phyloP scores from a whole-genome alignment of 148 eudicot species.

The Rhododendron henanense region DNA sequence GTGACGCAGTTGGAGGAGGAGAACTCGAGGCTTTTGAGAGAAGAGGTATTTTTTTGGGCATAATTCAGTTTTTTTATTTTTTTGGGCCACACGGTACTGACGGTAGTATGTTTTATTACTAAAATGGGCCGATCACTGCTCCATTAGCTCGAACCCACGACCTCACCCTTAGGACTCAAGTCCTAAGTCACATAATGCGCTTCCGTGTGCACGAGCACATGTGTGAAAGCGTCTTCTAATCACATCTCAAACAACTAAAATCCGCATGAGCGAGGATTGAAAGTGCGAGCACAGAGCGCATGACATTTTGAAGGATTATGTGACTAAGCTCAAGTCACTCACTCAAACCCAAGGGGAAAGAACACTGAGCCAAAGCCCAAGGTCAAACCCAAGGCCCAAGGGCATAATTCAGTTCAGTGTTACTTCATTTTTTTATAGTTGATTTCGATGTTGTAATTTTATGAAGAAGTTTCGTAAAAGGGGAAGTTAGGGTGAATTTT shows the following conservation, averaged over 20 bases:
- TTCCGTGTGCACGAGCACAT: not conserved
- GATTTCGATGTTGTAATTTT: not conserved
- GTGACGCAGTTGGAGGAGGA: constrained; percentile 30
- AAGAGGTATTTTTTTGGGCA: constrained; percentile 18
- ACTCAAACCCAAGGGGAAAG: not conserved
- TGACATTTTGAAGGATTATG: not conserved
- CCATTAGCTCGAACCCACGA: too few relatives aligned
- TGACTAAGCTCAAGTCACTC: not conserved
- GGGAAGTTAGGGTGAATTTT: not conserved
- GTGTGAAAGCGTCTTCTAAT: not conserved
- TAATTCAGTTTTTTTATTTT: not conserved
- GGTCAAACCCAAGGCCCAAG: not conserved
- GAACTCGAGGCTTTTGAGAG: constrained; percentile 18
- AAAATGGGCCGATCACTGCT: too few relatives aligned
- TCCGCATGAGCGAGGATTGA: not conserved
- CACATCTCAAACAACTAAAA: not conserved
- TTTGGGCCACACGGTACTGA: too few relatives aligned
- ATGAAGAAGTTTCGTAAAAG: not conserved
- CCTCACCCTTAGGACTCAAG: too few relatives aligned
- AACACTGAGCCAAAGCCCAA: not conserved
- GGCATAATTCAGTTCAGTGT: not conserved
- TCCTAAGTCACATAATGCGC: too few relatives aligned
- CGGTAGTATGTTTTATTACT: too few relatives aligned
- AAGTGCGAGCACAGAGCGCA: not conserved
- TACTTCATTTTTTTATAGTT: too few relatives aligned